These are phyloP conservation scores for Penicillium longicatenatum DNA, from an alignment of 495 filamentous ascomycete species.

Conservation along the genomic window DNA sequence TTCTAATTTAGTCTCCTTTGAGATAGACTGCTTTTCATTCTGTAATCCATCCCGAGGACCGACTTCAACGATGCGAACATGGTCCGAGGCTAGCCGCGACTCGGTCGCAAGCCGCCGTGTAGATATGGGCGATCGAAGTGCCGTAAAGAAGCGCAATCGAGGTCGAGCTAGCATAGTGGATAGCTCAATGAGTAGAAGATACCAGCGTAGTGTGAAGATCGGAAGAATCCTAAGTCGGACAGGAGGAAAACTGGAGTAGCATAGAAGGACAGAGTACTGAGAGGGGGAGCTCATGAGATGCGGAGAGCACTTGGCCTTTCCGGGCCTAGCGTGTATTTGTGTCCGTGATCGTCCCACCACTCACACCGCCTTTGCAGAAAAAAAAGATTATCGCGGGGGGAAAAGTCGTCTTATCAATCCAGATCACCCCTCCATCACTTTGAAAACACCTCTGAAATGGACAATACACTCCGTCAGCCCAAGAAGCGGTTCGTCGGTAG, in stretches of 20 bases:
- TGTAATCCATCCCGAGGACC: slow-evolving; percentile 93
- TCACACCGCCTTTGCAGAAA: slow-evolving; percentile 10
- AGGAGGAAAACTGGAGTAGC: slow-evolving; percentile 2
- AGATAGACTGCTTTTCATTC: slow-evolving; percentile 86
- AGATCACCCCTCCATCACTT: background rate
- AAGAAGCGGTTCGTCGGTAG: slow-evolving; percentile 81
- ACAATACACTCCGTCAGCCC: slow-evolving; percentile 50
- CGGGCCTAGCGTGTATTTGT: slow-evolving; percentile 18
- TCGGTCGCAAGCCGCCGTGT: slow-evolving; percentile 44
- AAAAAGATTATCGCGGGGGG: slow-evolving; percentile 21
- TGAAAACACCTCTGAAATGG: slow-evolving; percentile 15
- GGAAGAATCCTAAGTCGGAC: background rate
- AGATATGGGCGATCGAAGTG: slow-evolving; percentile 29
- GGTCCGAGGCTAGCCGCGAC: slow-evolving; percentile 52
- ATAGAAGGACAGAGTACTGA: slow-evolving; percentile 2
- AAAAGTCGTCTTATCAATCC: slow-evolving; percentile 5
- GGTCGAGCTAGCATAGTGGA: slow-evolving; percentile 7
- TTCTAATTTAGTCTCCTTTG: slow-evolving; percentile 81
- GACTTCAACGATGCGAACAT: slow-evolving; percentile 81
- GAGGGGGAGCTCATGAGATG: slow-evolving; percentile 19
- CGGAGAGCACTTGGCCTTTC: slow-evolving; percentile 28
- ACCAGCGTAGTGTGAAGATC: background rate
- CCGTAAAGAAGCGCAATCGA: slow-evolving; percentile 34
- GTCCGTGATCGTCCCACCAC: background rate
- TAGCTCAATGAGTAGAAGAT: background rate